A percentile compares a stretch with the other conserved stretches of the same genome.
These are phyloP conservation scores for Monosporascus sp. DNA, from an alignment of 2,329 filamentous ascomycete species.

Conservation along the genomic window DNA sequence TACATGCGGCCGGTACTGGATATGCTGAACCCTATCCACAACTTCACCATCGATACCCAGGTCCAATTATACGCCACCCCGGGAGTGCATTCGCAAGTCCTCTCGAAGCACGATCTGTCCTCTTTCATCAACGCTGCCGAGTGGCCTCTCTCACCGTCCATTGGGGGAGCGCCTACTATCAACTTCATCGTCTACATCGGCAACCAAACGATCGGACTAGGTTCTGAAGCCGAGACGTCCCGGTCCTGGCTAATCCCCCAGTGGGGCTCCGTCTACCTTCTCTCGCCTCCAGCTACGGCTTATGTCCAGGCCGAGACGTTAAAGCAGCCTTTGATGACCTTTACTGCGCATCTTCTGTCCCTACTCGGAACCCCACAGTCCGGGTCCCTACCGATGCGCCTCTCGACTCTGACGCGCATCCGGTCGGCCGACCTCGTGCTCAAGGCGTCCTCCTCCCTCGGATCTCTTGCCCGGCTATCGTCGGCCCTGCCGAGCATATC, in stretches of 20 bases:
- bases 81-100: slow-evolving; percentile 55
- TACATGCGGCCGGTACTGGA: slow-evolving; percentile 80
- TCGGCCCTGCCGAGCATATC: slow-evolving; percentile 82
- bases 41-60: slow-evolving; percentile 94
- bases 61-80: slow-evolving; percentile 86
- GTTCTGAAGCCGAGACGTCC: slow-evolving; percentile 41
- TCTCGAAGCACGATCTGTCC: slow-evolving; percentile 81
- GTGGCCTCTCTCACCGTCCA: slow-evolving; percentile 93
- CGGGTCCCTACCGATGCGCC: slow-evolving; percentile 76
- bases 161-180: slow-evolving; percentile 86
- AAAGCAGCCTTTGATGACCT: slow-evolving; percentile 77
- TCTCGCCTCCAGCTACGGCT: slow-evolving; percentile 41
- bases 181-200: slow-evolving; percentile 94
- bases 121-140: slow-evolving; percentile 97
- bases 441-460: slow-evolving; percentile 86
- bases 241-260: slow-evolving; percentile 88
- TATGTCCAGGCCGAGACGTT: slow-evolving; percentile 62
- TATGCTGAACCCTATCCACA: slow-evolving; percentile 76
- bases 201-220: slow-evolving; percentile 61
- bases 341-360: slow-evolving; percentile 83
- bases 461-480: slow-evolving; percentile 83
- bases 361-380: slow-evolving; percentile 79
- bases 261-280: slow-evolving; percentile 71
- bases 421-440: slow-evolving; percentile 80
- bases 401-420: slow-evolving; percentile 81